A percentile compares a stretch with the other conserved stretches of the same genome.
phyloP scores from a whole-genome alignment of 768 basidiomycete genomes.

The Boletus tylopilopsis region DNA sequence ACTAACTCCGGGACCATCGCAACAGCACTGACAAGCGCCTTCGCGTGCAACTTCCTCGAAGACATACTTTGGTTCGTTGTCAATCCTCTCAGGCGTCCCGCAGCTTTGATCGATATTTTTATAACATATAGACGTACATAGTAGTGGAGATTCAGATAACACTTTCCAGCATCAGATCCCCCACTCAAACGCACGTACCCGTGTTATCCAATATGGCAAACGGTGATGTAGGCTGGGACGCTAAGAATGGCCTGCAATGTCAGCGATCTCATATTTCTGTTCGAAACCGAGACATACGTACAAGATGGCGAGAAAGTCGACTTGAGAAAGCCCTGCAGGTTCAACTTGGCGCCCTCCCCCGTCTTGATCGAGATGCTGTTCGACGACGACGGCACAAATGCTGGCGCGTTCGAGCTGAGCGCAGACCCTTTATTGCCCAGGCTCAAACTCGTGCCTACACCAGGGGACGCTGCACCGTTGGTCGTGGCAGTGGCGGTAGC shows the following conservation, averaged over 20 bases:
- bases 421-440: neutral
- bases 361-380: conserved; percentile 22
- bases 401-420: conserved; percentile 23
- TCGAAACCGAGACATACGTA: conserved; percentile 2
- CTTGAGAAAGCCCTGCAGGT: conserved; percentile 16
- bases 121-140: too few relatives aligned
- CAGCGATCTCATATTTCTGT: neutral
- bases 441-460: neutral
- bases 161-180: neutral
- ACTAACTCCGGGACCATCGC: too few relatives aligned
- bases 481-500: neutral
- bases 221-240: conserved; percentile 23
- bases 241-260: conserved; percentile 6
- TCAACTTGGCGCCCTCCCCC: conserved; percentile 13
- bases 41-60: too few relatives aligned
- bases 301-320: conserved; percentile 23
- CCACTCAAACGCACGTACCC: conserved; percentile 13
- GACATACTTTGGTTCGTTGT: too few relatives aligned
- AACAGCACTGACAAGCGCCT: too few relatives aligned
- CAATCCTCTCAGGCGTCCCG: too few relatives aligned
- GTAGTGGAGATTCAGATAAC: too few relatives aligned
- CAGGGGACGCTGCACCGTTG: neutral
- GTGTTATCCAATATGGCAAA: conserved; percentile 25
- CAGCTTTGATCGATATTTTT: too few relatives aligned
- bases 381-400: conserved; percentile 15